Evolutionary conservation across 495 filamentous ascomycete genomes (phyloP).

Genomic region (Aspergillus affinis): DNA sequence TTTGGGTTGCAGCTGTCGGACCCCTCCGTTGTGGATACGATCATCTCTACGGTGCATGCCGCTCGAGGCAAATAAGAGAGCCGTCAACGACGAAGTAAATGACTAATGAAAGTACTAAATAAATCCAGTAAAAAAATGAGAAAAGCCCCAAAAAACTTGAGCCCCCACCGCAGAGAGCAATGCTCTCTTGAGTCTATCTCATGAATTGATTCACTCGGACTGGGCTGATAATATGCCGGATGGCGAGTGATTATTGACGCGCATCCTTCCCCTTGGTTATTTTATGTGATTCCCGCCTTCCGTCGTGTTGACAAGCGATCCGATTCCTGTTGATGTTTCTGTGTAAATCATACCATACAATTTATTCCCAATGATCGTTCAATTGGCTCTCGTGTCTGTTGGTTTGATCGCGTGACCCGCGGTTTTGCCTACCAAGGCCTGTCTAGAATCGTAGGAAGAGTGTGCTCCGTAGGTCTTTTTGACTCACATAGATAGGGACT

Average conservation of each 20-base stretch:
- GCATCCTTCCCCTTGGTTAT: slow-evolving; percentile 20
- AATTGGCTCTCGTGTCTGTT: neutral
- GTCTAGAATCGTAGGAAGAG: neutral
- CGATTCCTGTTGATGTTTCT: neutral
- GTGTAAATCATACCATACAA: neutral
- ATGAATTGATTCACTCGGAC: neutral
- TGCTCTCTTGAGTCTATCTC: neutral
- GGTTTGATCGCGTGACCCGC: neutral
- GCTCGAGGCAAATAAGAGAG: slow-evolving; percentile 50
- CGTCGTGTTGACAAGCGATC: neutral
- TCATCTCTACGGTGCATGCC: slow-evolving; percentile 76
- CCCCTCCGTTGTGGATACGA: slow-evolving; percentile 83
- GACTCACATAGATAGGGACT: neutral
- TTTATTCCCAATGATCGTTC: neutral
- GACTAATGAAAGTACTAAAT: slow-evolving; percentile 18
- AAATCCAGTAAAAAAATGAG: slow-evolving; percentile 3
- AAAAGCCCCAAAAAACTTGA: slow-evolving; percentile 1
- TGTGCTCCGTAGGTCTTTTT: neutral
- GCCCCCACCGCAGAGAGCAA: slow-evolving; percentile 1
- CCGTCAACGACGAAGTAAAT: slow-evolving; percentile 26
- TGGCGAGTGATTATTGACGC: neutral
- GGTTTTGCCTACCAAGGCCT: neutral
- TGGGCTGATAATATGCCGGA: neutral
- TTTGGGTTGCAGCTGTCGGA: slow-evolving; percentile 69
- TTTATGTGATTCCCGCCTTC: slow-evolving; percentile 4